A percentile compares a stretch with the other conserved stretches of the same genome.
These are phyloP conservation scores for Candida odintsovae DNA, from an alignment of 805 yeast genomes.

Conservation along the genomic window DNA sequence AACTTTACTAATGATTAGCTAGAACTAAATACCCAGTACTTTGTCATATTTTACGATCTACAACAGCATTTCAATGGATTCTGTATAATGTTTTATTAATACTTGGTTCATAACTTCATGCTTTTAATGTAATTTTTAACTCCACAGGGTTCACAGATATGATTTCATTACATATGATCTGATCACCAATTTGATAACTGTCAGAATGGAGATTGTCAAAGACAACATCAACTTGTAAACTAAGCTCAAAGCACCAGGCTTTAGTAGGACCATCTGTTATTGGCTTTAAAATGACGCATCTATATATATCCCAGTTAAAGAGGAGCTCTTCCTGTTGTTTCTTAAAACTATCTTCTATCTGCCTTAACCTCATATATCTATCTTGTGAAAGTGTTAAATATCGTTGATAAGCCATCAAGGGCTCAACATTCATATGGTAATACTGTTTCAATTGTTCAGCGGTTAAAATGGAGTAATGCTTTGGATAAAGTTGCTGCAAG, in stretches of 20 bases:
- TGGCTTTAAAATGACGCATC: conserved; percentile 7
- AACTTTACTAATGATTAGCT: conserved; percentile 47
- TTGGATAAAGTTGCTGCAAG: conserved; percentile 7
- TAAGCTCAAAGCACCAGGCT: conserved; percentile 11
- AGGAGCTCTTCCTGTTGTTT: background rate
- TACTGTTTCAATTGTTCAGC: conserved; percentile 1
- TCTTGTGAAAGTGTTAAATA: background rate
- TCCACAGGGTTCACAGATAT: conserved; percentile 1
- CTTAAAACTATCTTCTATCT: background rate
- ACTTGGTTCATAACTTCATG: background rate
- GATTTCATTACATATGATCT: conserved; percentile 9
- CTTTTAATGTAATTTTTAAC: conserved; percentile 1
- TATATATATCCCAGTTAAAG: conserved; percentile 5
- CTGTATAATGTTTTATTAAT: background rate
- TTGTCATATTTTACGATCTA: background rate
- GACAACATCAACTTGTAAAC: conserved; percentile 7
- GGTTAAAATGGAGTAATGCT: conserved; percentile 1
- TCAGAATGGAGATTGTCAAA: background rate
- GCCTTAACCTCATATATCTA: conserved; percentile 1
- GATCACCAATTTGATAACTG: conserved; percentile 9
- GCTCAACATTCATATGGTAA: conserved; percentile 5
- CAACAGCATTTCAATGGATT: background rate
- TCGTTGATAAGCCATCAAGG: background rate
- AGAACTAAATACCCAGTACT: background rate
- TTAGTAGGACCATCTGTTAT: conserved; percentile 1